phyloP scores from a whole-genome alignment of 2,329 filamentous ascomycete genomes.

The Pseudomassariella vexata region DNA sequence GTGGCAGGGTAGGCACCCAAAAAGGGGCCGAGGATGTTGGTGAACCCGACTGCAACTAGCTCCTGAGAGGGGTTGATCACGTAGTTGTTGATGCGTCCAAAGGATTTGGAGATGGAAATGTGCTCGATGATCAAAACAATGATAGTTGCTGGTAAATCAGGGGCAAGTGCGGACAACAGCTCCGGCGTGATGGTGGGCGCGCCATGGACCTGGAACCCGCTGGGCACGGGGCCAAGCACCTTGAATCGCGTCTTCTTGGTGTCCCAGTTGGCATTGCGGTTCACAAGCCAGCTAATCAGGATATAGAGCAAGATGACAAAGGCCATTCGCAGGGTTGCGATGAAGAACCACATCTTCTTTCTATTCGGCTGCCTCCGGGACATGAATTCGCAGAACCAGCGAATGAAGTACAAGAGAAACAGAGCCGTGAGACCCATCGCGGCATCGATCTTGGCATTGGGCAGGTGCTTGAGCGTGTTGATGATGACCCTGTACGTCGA shows the following conservation, averaged over 20 bases:
- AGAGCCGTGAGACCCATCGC: conserved; percentile 68
- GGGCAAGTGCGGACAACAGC: conserved; percentile 58
- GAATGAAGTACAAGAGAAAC: conserved; percentile 61
- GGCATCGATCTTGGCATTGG: conserved; percentile 56
- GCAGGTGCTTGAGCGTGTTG: conserved; percentile 40
- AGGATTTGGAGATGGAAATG: conserved; percentile 78
- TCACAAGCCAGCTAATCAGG: conserved; percentile 67
- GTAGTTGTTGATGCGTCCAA: conserved; percentile 74
- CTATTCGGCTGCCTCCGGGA: conserved; percentile 62
- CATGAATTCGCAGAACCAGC: conserved; percentile 54
- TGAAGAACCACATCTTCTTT: conserved; percentile 71
- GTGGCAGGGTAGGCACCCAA: conserved; percentile 82
- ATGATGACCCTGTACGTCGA: conserved; percentile 45
- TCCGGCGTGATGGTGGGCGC: conserved; percentile 55
- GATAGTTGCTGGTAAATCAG: conserved; percentile 36
- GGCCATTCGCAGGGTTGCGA: conserved; percentile 69
- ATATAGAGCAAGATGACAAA: conserved; percentile 80
- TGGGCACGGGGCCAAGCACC: conserved; percentile 63
- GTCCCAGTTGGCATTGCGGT: conserved; percentile 46
- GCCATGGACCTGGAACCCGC: conserved; percentile 66
- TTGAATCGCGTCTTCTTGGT: conserved; percentile 50
- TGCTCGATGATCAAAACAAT: conserved; percentile 79
- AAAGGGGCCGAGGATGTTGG: conserved; percentile 72
- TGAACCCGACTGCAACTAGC: conserved; percentile 69
- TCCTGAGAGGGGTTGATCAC: conserved; percentile 75